Percentiles rank a stretch among this genome's conserved stretches.
phyloP scores from a whole-genome alignment of 139 green algal genomes.

The Picochlorum sp. region DNA sequence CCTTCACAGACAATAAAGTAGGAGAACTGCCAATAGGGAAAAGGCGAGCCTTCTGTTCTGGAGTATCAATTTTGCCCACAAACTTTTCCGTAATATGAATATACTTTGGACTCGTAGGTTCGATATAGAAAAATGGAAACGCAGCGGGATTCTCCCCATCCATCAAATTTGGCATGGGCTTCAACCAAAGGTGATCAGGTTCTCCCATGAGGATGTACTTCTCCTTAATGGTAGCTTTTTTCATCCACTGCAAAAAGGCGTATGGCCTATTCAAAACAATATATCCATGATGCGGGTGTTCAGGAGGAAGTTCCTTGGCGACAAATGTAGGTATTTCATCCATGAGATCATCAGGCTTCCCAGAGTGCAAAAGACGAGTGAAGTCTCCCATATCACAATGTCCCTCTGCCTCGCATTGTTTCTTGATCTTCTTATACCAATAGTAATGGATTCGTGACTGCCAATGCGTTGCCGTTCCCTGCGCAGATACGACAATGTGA shows the following conservation, averaged over 20 bases:
- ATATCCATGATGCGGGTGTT: conserved; percentile 71
- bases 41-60: conserved; percentile 56
- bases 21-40: conserved; percentile 82
- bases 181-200: conserved; percentile 91
- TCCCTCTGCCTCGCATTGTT: conserved; percentile 49
- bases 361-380: conserved; percentile 90
- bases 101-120: conserved; percentile 47
- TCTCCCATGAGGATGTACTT: conserved; percentile 93
- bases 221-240: conserved; percentile 64
- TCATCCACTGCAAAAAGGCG: conserved; percentile 86
- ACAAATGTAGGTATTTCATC: conserved; percentile 93
- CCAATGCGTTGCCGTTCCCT: conserved; percentile 73
- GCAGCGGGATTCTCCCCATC: conserved; percentile 47
- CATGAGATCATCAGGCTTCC: conserved; percentile 82
- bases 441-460: conserved; percentile 75
- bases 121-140: conserved; percentile 99
- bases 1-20: conserved; percentile 63
- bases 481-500: conserved; percentile 72
- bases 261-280: conserved; percentile 92
- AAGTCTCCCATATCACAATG: conserved; percentile 83
- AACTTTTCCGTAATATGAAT: conserved; percentile 44
- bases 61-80: conserved; percentile 32
- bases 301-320: conserved; percentile 68
- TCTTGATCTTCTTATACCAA: conserved; percentile 74
- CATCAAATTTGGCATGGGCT: conserved; percentile 93